Evolutionary conservation across 805 yeast genomes (phyloP).

Genomic region (Kuraishia borneana): DNA sequence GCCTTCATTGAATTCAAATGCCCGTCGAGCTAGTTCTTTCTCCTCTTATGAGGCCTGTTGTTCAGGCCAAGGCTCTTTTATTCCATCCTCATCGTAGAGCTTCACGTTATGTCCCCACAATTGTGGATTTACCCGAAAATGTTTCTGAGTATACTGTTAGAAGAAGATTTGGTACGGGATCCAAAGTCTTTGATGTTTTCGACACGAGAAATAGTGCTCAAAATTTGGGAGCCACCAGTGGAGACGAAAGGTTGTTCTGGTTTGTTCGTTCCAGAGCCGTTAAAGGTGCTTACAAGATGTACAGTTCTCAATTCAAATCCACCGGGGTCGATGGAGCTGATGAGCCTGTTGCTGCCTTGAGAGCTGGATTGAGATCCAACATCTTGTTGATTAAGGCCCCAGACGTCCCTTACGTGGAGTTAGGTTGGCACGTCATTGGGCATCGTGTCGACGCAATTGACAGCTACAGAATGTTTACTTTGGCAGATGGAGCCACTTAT

Average conservation of each 20-base stretch:
- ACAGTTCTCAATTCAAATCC: constrained; percentile 23
- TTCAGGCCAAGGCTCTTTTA: constrained; percentile 39
- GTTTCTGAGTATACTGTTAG: constrained; percentile 34
- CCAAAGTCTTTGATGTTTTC: constrained; percentile 44
- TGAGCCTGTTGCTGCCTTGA: constrained; percentile 44
- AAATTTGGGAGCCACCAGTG: constrained; percentile 29
- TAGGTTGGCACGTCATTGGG: constrained; percentile 53
- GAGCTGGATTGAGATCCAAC: constrained; percentile 54
- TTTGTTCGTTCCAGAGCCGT: constrained; percentile 55
- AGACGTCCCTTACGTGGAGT: constrained; percentile 35
- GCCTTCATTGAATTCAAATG: too few relatives aligned
- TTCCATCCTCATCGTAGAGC: constrained; percentile 46
- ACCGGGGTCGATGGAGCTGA: constrained; percentile 39
- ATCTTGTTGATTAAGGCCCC: constrained; percentile 43
- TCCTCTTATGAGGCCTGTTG: constrained; percentile 51
- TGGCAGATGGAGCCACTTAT: constrained; percentile 48
- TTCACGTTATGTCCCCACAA: constrained; percentile 43
- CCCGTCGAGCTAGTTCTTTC: constrained; percentile 48
- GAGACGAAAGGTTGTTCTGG: constrained; percentile 36
- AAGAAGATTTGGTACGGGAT: constrained; percentile 50
- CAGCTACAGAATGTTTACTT: constrained; percentile 46
- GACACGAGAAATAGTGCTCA: constrained; percentile 23
- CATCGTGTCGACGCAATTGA: constrained; percentile 54
- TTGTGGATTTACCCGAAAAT: constrained; percentile 28
- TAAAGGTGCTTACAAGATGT: constrained; percentile 55